Evolutionary conservation across 2,329 filamentous ascomycete genomes (phyloP), one percentile per base, ranked within the genome.

Genomic region (Aureobasidium lini): DNA sequence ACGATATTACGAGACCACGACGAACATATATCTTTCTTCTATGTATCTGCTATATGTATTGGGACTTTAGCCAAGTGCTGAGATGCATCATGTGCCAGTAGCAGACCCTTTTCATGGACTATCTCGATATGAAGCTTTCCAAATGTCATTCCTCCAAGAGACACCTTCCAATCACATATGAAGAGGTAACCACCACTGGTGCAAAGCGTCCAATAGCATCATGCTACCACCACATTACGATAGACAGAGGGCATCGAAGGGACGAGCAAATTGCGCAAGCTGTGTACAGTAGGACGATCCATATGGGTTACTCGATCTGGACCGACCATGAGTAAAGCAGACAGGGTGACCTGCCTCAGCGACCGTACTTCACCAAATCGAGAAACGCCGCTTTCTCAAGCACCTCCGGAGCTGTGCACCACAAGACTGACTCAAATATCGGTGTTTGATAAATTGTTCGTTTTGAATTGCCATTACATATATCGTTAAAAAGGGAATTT

Each of bases 381-480:
- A 23, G 23, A 23, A 23, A 23, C 2, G 23, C 1, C 23, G 4
- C 4, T 23, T 23, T 23, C 23, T 3, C 23, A 2, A 23, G 2
- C 23, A 23, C 23, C 23, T 23, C 23, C 23, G 23, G 2, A 23
- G 23, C 23, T 23, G 23, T 23, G 23, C 23, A 23, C 23, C 23
- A 3, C 23, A 23, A 3, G 23, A 23, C 2, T 23, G 23, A 23
- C 23, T 23, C 23, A 23, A 23, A 3, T 23, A 23, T 36, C n/a
- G 13, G n/a, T 42, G 39, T 42, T 42, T 16, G 11, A 16, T n/a
- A 15, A 15, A 16, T 42, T 31, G 8, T 10, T 40, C 10, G 15
- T 52, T 52, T 34, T 13, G 9, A 54, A 18, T 32, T 43, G 40
- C 39, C 52, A 56, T 56, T 46, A 56, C 15, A 56, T 42, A 44